Evolutionary conservation across 345 rosid species (phyloP), one percentile per base, ranked within the genome.

Genomic region (Eucalyptus sp.): DNA sequence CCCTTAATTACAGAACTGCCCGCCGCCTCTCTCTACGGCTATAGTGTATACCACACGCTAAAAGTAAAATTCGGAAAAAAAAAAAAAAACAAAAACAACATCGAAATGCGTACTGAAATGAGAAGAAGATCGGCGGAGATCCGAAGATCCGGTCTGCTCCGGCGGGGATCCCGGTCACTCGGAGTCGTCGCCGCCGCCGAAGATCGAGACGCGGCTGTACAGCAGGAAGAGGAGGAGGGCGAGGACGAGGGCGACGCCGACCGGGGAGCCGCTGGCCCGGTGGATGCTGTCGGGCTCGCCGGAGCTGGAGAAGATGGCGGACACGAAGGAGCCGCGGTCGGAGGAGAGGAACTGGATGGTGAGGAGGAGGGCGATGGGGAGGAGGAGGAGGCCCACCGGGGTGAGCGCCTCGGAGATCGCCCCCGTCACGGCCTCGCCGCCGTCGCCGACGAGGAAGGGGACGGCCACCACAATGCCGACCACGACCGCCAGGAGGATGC

Each of bases 261-360:
- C 92, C 0, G 99, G 99, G 15, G 99, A 95, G 29, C 99, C 98
- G 5, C 96, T 92, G 80, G 93, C 96, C 1, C 96, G 93, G 92
- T 96, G 98, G 58, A 96, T 92, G 44, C 95, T 87, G 86, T 95
- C 96, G 0, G 96, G 97, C 56, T 94, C 96, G 7, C 99, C 96
- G 11, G 98, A 10, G 83, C 27, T 91, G 24, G 94, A 92, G 93
- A 95, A 95, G 85, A 94, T 86, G 46, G 93, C 20, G 58, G 95
- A 91, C 37, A 96, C 91, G 41, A 94, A 93, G 1, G 98, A 93
- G 90, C 95, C 97, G 18, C 95, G 96, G 41, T 95, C 97, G 16
- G 99, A 96, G 33, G 99, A 96, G 88, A 96, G 96, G 79, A 97
- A 97, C 93, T 94, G 99, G 58, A 97, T 97, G 12, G 94, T 88